Evolutionary conservation across 192 early-diverging fungal genomes (phyloP).

Genomic region (Chytriomyces confervae): DNA sequence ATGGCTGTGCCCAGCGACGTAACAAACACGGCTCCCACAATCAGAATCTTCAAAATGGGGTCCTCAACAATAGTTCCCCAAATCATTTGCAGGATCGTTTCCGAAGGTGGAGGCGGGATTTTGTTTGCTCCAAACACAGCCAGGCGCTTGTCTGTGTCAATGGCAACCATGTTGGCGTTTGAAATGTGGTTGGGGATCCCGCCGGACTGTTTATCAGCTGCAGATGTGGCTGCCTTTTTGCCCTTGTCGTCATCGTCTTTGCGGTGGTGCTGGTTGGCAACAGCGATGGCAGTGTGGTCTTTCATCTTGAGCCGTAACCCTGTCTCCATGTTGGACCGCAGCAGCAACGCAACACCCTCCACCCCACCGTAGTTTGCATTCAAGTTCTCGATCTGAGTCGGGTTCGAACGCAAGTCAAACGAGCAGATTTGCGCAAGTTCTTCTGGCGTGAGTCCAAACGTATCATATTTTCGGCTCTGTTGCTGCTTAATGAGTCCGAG

Average conservation of each 20-base stretch:
- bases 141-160: constrained; percentile 45
- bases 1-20: constrained; percentile 58
- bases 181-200: not conserved
- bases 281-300: constrained; percentile 19
- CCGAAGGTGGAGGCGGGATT: constrained; percentile 60
- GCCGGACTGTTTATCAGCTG: not conserved
- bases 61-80: constrained; percentile 63
- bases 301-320: constrained; percentile 48
- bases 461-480: constrained; percentile 14
- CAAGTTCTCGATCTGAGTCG: constrained; percentile 44
- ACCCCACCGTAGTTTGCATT: constrained; percentile 56
- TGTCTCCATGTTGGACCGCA: constrained; percentile 49
- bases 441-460: constrained; percentile 43
- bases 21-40: constrained; percentile 60
- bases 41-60: constrained; percentile 63
- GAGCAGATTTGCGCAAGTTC: constrained; percentile 52
- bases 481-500: constrained; percentile 23
- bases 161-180: constrained; percentile 42
- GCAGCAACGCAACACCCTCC: constrained; percentile 51
- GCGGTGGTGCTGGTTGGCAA: not conserved
- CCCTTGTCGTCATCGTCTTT: constrained; percentile 8
- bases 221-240: not conserved
- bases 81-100: constrained; percentile 61
- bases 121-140: constrained; percentile 56
- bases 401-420: constrained; percentile 55